Evolutionary conservation across 495 filamentous ascomycete genomes (phyloP), one percentile per base, ranked within the genome.

Genomic region (Elasticomyces elasticus): DNA sequence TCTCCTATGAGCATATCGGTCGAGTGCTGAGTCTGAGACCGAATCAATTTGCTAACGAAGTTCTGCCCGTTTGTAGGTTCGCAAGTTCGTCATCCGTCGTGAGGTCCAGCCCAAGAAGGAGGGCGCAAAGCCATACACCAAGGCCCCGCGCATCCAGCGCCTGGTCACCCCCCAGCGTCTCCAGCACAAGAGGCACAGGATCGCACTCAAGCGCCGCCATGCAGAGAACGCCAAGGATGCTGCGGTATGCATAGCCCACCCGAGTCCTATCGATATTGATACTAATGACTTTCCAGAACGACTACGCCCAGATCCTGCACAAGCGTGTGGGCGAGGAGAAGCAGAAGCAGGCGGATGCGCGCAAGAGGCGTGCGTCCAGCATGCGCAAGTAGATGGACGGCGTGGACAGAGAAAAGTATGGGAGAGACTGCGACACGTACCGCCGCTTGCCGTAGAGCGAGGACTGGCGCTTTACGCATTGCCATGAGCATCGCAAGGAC

Each of bases 121-220:
- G 80, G 89, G 87, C 79, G 89, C 89, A 82, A 84, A 85, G 76
- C 72, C 89, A 59, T 96, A 97, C 81, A 97, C 91, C 85, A 98
- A 98, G 83, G 92, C 92, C 68, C 91, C 92, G 68, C 87, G 86
- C 77, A 98, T 98, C 77, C 92, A 98, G 80, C 87, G 92, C 70
- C 86, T 98, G 66, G 87, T 98, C 66, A 98, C 92, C 73, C 94
- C 92, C 75, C 92, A 98, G 77, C 94, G 92, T 72, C 89, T 98
- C 64, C 92, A 98, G 79, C 92, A 91, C 84, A 97, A 97, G 86
- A 89, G 92, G 68, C 90, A 97, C 77, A 79, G 87, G 65, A 79
- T 91, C 64, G 91, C 92, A 66, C 82, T 98, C 74, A 98, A 98
- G 89, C 89, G 90, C 73, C 89, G 94, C 70, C 84, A 85, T 69